Conservation (phyloP, 805 yeast species). For the Pichia pseudocactophila region DNA sequence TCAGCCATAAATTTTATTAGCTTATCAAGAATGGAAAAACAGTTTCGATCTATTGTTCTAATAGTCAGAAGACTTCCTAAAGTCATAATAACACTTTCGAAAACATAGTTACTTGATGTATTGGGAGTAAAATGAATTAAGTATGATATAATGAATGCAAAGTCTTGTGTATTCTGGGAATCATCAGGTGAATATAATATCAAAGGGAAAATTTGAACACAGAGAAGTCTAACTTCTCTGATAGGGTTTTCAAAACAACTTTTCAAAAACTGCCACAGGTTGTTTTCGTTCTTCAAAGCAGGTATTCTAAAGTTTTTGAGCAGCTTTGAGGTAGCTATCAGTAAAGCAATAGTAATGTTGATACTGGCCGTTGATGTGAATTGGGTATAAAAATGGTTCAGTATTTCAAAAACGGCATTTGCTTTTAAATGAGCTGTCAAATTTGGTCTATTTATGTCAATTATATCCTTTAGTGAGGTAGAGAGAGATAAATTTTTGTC, state of each 20-base stretch:
- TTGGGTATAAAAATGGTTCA: constrained; percentile 8
- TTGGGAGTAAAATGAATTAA: constrained; percentile 35
- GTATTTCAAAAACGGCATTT: constrained; percentile 20
- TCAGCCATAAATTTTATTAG: constrained; percentile 61
- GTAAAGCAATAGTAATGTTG: constrained; percentile 32
- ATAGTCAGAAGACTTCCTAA: constrained; percentile 60
- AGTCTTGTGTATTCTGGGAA: constrained; percentile 33
- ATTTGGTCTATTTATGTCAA: constrained; percentile 26
- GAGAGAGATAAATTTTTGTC: constrained; percentile 15
- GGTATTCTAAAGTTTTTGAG: constrained; percentile 49
- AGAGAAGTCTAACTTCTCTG: constrained; percentile 48
- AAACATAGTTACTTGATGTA: constrained; percentile 29
- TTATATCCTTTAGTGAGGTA: constrained; percentile 2
- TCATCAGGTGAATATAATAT: constrained; percentile 35
- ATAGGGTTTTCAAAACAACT: constrained; percentile 32
- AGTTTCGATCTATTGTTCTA: constrained; percentile 51
- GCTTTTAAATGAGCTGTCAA: constrained; percentile 14
- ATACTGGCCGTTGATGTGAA: constrained; percentile 14
- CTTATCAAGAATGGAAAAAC: constrained; percentile 56
- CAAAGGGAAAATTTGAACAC: constrained; percentile 43
- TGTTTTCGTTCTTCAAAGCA: constrained; percentile 19
- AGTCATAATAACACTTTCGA: constrained; percentile 50
- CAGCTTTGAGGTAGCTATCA: constrained; percentile 39
- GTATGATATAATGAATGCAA: constrained; percentile 35
- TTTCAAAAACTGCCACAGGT: constrained; percentile 34